Conservation (phyloP, 768 basidiomycete genomes). For the Austroboletus eburneus region DNA sequence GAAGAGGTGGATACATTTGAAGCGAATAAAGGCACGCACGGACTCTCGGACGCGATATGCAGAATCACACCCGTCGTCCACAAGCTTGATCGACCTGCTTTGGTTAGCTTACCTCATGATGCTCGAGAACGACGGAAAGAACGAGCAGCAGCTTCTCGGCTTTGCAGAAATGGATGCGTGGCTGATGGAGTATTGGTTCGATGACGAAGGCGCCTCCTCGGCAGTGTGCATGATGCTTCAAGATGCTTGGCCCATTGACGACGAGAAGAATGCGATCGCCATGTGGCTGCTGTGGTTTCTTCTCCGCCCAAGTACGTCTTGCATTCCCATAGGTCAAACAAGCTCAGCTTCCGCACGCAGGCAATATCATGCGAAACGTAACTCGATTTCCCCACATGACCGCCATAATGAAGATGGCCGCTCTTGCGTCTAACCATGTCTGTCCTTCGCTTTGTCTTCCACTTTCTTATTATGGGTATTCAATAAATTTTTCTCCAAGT, state of each 20-base stretch:
- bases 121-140: slow-evolving; percentile 77
- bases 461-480: slow-evolving; percentile 6
- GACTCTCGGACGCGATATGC: slow-evolving; percentile 15
- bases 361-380: slow-evolving; percentile 42
- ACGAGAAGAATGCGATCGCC: slow-evolving; percentile 51
- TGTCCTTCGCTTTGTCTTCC: slow-evolving; percentile 21
- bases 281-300: slow-evolving; percentile 84
- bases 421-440: slow-evolving; percentile 63
- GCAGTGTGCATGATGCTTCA: slow-evolving; percentile 39
- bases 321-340: background rate
- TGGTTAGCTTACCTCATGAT: slow-evolving; percentile 74
- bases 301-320: slow-evolving; percentile 51
- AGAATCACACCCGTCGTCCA: slow-evolving; percentile 21
- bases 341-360: slow-evolving; percentile 31
- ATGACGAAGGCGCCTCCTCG: slow-evolving; percentile 51
- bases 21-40: slow-evolving; percentile 46
- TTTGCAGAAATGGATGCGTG: slow-evolving; percentile 61
- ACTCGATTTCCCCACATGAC: slow-evolving; percentile 41
- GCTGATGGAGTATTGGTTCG: slow-evolving; percentile 67
- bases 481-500: slow-evolving; percentile 43
- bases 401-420: slow-evolving; percentile 54
- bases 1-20: slow-evolving; percentile 55
- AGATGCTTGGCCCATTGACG: slow-evolving; percentile 55
- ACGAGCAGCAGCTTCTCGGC: slow-evolving; percentile 63
- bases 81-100: slow-evolving; percentile 40